Percentiles rank a stretch among this genome's conserved stretches.
Conservation (phyloP, 2,329 filamentous ascomycete species). For the Monilinia fructigena region DNA sequence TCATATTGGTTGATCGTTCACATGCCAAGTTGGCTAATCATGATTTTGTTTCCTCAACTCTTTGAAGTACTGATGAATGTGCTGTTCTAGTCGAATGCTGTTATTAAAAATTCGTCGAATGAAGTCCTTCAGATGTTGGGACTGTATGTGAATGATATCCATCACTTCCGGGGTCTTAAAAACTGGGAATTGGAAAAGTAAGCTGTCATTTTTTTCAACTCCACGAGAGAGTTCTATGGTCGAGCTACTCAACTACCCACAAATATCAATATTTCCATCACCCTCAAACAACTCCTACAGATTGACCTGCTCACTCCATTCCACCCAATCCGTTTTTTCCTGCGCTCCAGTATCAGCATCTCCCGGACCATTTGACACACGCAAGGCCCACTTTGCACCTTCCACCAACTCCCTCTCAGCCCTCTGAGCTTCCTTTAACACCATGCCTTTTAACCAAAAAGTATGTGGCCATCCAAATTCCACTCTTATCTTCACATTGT, state of each 20-base stretch:
- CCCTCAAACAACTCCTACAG: background rate
- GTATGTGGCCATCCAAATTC: slow-evolving; percentile 52
- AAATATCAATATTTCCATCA: background rate
- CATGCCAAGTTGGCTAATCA: slow-evolving; percentile 18
- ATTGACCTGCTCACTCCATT: slow-evolving; percentile 1
- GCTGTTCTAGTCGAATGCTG: slow-evolving; percentile 8
- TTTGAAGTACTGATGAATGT: background rate
- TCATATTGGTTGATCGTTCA: slow-evolving; percentile 26
- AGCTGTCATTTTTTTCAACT: background rate
- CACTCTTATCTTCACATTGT: slow-evolving; percentile 46
- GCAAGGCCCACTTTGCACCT: slow-evolving; percentile 45
- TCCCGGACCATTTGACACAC: background rate
- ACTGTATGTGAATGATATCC: background rate
- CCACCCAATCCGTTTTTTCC: background rate
- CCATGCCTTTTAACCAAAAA: slow-evolving; percentile 51
- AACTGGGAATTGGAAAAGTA: background rate
- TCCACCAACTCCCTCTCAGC: slow-evolving; percentile 47
- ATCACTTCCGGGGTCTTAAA: background rate
- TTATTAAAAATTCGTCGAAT: background rate
- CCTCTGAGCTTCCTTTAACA: slow-evolving; percentile 43
- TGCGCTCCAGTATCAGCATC: background rate
- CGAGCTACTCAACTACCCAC: background rate
- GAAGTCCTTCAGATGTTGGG: background rate
- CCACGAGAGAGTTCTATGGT: background rate
- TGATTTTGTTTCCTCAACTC: slow-evolving; percentile 13